Base-by-base conservation (phyloP, 805 yeast species). In the Cyberlindnera euphorbiae region DNA sequence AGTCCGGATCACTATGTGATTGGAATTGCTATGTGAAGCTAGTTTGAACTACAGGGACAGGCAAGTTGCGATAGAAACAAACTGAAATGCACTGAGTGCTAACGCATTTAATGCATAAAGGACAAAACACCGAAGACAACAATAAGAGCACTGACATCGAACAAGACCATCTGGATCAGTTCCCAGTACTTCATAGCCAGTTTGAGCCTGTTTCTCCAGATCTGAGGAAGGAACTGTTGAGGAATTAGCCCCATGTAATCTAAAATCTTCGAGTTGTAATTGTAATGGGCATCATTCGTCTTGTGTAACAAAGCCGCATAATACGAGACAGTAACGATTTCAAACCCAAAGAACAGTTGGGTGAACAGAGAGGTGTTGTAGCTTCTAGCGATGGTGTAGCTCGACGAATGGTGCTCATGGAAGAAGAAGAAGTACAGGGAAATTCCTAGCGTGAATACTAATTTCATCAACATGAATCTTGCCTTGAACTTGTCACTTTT, bases 141-240 rank as follows among this genome's bases (percentile, higher is more conserved):
- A 27, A 54, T 27, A 8, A 52, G 27, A 17, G 42, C 38, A 32
- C 50, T 39, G 9, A 50, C 14, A 36, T 53, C 59, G 36, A 52
- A 54, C 31, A 50, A n/a, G 8, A 45, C 33, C 28, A 53, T 28
- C 6, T 47, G 44, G 3, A 49, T 16, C 22, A 54, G 30, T 23
- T 54, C 57, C 26, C 42, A 32, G 33, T 54, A 54, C 33, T 52
- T 54, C 23, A 54, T 44, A 6, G 41, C 39, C 17, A 51, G 29
- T 36, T 40, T 54, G 32, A 53, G 32, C 22, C 51, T 44, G 10
- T 32, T 18, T 33, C 47, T 50, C 50, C 49, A 44, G 1, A 19
- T 22, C 4, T 12, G 17, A 4, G 49, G 28, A 8, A 53, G 14
- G 32, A 52, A 26, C 3, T 38, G 35, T 12, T 47, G 50, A 3